Conservation (phyloP, 495 filamentous ascomycete species). For the Penicillium coffeae region DNA sequence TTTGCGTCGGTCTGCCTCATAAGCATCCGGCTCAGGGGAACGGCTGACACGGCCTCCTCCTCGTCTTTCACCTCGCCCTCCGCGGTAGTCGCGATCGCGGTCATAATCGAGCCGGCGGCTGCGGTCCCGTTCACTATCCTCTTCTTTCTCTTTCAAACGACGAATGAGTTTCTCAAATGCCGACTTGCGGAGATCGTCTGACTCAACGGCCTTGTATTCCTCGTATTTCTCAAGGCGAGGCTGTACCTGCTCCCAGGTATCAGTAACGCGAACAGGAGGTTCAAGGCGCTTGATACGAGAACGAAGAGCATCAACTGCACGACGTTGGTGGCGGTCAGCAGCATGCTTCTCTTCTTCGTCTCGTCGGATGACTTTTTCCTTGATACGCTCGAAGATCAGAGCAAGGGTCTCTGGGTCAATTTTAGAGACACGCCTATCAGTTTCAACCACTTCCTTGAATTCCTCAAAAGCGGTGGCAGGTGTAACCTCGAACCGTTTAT, state of each 20-base stretch:
- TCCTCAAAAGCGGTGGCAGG: constrained; percentile 82
- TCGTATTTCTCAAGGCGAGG: constrained; percentile 72
- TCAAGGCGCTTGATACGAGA: constrained; percentile 87
- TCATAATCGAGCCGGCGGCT: constrained; percentile 54
- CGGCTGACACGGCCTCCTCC: constrained; percentile 60
- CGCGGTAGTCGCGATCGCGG: constrained; percentile 49
- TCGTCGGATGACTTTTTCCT: constrained; percentile 71
- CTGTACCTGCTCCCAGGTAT: constrained; percentile 83
- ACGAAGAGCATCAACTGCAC: constrained; percentile 78
- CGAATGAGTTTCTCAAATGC: constrained; percentile 94
- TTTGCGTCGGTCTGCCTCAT: constrained; percentile 83
- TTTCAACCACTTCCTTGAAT: constrained; percentile 70
- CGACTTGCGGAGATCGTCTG: constrained; percentile 73
- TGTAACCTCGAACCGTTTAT: constrained; percentile 86
- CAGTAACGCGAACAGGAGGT: constrained; percentile 69
- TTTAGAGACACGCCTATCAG: constrained; percentile 79
- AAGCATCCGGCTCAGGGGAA: constrained; percentile 80
- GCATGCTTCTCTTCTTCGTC: constrained; percentile 81
- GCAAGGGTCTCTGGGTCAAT: constrained; percentile 70
- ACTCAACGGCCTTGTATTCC: constrained; percentile 76
- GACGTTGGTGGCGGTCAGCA: constrained; percentile 79
- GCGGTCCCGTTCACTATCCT: constrained; percentile 69
- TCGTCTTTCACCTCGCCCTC: constrained; percentile 52
- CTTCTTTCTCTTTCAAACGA: constrained; percentile 85
- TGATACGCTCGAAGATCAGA: constrained; percentile 80